These are phyloP conservation scores for Aspergillus tubingensis DNA, from an alignment of 2,329 filamentous ascomycete species.

Conservation along the genomic window DNA sequence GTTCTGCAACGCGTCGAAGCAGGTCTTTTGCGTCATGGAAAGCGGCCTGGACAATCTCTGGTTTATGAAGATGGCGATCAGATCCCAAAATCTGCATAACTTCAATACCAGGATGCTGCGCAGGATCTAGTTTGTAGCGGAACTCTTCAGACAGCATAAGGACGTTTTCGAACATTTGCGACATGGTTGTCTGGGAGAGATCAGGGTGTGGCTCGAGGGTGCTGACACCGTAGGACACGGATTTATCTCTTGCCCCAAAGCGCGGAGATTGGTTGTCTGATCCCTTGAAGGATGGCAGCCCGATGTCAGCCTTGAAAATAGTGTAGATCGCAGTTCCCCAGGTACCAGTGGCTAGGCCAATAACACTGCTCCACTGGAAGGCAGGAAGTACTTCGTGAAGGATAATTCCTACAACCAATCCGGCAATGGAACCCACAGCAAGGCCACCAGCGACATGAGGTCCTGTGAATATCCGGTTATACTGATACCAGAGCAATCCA, in stretches of 20 bases:
- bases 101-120: slow-evolving; percentile 46
- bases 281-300: slow-evolving; percentile 37
- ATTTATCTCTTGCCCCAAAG: not conserved
- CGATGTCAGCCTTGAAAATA: slow-evolving; percentile 50
- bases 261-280: not conserved
- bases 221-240: slow-evolving; percentile 19
- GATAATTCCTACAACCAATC: slow-evolving; percentile 47
- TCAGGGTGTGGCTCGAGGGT: slow-evolving; percentile 26
- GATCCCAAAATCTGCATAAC: slow-evolving; percentile 45
- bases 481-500: slow-evolving; percentile 56
- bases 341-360: slow-evolving; percentile 50
- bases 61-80: slow-evolving; percentile 30
- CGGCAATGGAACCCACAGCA: slow-evolving; percentile 45
- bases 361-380: slow-evolving; percentile 50
- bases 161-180: slow-evolving; percentile 16
- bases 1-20: slow-evolving; percentile 31
- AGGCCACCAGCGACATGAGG: slow-evolving; percentile 37
- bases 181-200: slow-evolving; percentile 13
- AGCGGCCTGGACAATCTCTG: slow-evolving; percentile 35
- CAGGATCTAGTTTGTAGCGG: slow-evolving; percentile 44
- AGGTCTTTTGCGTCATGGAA: slow-evolving; percentile 44
- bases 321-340: slow-evolving; percentile 55
- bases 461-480: slow-evolving; percentile 55
- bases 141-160: slow-evolving; percentile 39
- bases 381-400: slow-evolving; percentile 41